These are phyloP conservation scores for Arthrobotrys pseudoclavata DNA, from an alignment of 2,329 filamentous ascomycete species.

Conservation along the genomic window DNA sequence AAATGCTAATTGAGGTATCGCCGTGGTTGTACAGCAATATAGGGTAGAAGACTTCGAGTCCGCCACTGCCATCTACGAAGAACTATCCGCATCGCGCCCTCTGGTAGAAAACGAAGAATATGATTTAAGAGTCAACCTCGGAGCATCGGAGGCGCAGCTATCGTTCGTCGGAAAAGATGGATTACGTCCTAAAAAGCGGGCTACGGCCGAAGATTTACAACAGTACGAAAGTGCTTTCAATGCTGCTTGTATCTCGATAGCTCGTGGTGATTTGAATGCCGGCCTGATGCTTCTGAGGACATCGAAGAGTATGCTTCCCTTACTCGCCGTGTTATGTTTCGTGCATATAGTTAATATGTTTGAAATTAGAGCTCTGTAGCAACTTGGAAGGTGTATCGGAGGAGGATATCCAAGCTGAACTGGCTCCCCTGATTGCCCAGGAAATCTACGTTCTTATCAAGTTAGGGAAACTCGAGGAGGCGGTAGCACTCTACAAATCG, in stretches of 20 bases:
- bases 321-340: neutral
- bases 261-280: conserved; percentile 75
- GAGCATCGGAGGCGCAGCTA: conserved; percentile 79
- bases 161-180: conserved; percentile 75
- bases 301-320: conserved; percentile 68
- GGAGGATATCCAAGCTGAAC: conserved; percentile 80
- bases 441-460: conserved; percentile 79
- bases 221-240: conserved; percentile 88
- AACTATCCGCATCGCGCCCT: conserved; percentile 70
- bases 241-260: conserved; percentile 79
- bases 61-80: conserved; percentile 75
- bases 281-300: conserved; percentile 78
- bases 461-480: conserved; percentile 76
- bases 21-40: conserved; percentile 70
- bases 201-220: conserved; percentile 75
- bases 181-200: conserved; percentile 71
- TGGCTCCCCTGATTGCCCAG: conserved; percentile 81
- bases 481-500: conserved; percentile 74
- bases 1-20: conserved; percentile 1
- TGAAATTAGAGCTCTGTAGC: conserved; percentile 74
- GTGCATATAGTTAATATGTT: neutral
- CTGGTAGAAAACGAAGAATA: conserved; percentile 75
- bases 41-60: conserved; percentile 79
- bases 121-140: conserved; percentile 81
- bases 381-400: conserved; percentile 79